phyloP scores from a whole-genome alignment of 805 yeast species.

The Lipomyces orientalis region DNA sequence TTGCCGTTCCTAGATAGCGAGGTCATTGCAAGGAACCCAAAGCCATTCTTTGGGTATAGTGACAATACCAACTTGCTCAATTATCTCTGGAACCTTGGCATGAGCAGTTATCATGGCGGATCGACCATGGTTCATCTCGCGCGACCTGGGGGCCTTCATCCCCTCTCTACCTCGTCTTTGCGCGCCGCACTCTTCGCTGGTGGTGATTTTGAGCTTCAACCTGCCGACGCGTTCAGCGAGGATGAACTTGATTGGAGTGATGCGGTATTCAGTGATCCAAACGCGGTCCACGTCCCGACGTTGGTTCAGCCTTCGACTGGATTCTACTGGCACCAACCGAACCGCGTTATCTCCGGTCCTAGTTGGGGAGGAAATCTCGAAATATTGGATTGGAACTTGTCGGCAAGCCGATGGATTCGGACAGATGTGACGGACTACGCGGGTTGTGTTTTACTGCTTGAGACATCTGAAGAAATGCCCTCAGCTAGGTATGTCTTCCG shows the following conservation, averaged over 20 bases:
- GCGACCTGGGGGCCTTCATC: constrained; percentile 5
- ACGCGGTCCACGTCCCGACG: neutral
- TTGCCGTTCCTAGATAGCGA: constrained; percentile 5
- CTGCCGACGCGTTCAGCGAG: neutral
- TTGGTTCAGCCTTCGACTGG: neutral
- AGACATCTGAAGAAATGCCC: constrained; percentile 9
- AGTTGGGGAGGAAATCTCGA: constrained; percentile 7
- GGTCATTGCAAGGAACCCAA: constrained; percentile 1
- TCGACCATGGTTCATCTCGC: constrained; percentile 5
- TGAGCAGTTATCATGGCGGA: constrained; percentile 4
- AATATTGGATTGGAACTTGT: constrained; percentile 9
- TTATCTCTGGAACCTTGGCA: constrained; percentile 8
- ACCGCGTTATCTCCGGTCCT: constrained; percentile 1
- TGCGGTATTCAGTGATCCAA: neutral
- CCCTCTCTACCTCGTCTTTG: neutral
- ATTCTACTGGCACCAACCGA: constrained; percentile 1
- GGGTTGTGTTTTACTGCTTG: constrained; percentile 1
- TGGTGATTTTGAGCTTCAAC: constrained; percentile 10
- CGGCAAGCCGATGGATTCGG: constrained; percentile 4
- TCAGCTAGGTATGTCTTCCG: constrained; percentile 2
- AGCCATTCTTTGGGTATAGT: constrained; percentile 8
- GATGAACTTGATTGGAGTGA: constrained; percentile 3
- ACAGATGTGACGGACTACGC: neutral
- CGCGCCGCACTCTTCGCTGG: constrained; percentile 7
- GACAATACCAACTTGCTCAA: constrained; percentile 7